Evolutionary conservation across 2,329 filamentous ascomycete species (phyloP).

Genomic region (Neoarthrinium moseri): DNA sequence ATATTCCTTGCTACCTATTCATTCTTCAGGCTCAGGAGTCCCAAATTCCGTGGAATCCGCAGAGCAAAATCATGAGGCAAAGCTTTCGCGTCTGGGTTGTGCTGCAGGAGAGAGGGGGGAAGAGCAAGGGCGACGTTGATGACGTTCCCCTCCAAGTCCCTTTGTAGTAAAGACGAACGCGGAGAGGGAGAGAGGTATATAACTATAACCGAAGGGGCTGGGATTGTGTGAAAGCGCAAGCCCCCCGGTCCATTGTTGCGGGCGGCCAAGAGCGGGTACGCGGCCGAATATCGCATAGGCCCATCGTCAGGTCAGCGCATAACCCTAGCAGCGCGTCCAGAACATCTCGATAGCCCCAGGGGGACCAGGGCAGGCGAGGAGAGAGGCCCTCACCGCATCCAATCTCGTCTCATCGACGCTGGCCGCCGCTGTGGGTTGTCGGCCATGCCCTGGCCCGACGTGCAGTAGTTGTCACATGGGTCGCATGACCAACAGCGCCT

Average conservation of each 20-base stretch:
- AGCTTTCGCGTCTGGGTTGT: no score
- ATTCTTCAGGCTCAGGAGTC: background rate
- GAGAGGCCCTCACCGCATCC: background rate
- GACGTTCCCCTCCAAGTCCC: slow-evolving; percentile 9
- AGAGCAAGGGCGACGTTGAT: background rate
- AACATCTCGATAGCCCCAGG: no score
- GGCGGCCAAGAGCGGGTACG: slow-evolving; percentile 2
- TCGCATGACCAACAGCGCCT: background rate
- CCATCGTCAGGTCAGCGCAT: slow-evolving; percentile 2
- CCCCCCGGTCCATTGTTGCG: no score
- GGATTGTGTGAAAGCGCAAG: background rate
- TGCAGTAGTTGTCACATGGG: slow-evolving; percentile 4
- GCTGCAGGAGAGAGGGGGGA: background rate
- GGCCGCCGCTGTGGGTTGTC: background rate
- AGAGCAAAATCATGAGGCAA: no score
- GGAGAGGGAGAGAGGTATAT: background rate
- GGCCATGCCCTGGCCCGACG: background rate
- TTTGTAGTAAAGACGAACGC: slow-evolving; percentile 1
- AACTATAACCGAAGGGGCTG: background rate
- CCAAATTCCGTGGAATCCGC: background rate
- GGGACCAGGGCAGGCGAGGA: background rate
- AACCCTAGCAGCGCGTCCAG: background rate
- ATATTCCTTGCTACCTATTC: background rate
- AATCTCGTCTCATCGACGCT: background rate
- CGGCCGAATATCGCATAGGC: slow-evolving; percentile 5